Percentiles rank a stretch among this genome's conserved stretches.
These are phyloP conservation scores for Penicillium lagena DNA, from an alignment of 495 filamentous ascomycete species.

Conservation along the genomic window DNA sequence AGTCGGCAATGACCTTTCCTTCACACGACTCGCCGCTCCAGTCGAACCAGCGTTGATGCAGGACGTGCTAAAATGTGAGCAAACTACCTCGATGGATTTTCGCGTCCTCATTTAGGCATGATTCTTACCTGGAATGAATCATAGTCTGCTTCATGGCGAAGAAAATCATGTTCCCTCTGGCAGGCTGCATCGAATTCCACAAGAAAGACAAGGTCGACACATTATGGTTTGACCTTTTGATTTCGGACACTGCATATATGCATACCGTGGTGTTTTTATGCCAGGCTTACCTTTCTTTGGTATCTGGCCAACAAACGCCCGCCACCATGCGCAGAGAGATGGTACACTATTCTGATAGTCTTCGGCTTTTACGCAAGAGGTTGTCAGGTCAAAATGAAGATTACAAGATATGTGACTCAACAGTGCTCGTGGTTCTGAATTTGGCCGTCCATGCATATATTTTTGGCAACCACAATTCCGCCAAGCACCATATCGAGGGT, in stretches of 20 bases:
- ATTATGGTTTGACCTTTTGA: slow-evolving; percentile 26
- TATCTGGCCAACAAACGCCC: not conserved
- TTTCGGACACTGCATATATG: slow-evolving; percentile 28
- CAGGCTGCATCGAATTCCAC: slow-evolving; percentile 29
- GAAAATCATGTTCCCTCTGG: slow-evolving; percentile 28
- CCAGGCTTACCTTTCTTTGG: slow-evolving; percentile 22
- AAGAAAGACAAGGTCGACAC: slow-evolving; percentile 8
- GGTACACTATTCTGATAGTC: slow-evolving; percentile 21
- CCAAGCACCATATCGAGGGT: slow-evolving; percentile 26
- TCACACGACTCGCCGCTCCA: slow-evolving; percentile 20
- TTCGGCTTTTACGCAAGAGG: slow-evolving; percentile 29
- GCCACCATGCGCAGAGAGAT: not conserved
- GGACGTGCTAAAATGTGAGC: slow-evolving; percentile 14
- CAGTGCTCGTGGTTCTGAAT: slow-evolving; percentile 23
- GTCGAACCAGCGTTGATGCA: slow-evolving; percentile 14
- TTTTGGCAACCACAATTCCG: slow-evolving; percentile 13
- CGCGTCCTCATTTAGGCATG: too few relatives aligned
- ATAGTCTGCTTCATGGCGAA: slow-evolving; percentile 36
- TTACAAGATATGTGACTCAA: slow-evolving; percentile 18
- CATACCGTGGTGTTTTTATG: slow-evolving; percentile 30
- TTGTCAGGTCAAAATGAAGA: slow-evolving; percentile 9
- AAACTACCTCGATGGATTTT: not conserved
- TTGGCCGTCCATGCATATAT: slow-evolving; percentile 22
- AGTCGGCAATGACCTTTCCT: slow-evolving; percentile 14
- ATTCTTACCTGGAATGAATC: not conserved